Evolutionary conservation across 225 moss, liverwort and hornwort genomes (phyloP).

Genomic region (Climacium dendroides): DNA sequence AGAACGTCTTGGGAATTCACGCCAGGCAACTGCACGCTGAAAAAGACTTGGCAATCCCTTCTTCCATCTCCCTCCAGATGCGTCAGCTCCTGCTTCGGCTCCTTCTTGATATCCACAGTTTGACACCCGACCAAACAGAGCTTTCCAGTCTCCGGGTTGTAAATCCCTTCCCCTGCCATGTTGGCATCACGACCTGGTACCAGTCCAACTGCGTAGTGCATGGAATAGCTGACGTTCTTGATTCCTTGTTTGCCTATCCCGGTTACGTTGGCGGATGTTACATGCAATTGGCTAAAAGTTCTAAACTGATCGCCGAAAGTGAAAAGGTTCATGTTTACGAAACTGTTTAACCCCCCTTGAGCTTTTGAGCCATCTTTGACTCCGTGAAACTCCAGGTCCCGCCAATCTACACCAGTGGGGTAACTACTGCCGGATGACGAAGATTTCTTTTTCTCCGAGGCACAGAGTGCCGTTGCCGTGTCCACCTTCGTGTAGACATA

Average conservation of each 20-base stretch:
- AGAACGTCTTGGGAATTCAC: slow-evolving; percentile 1
- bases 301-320: slow-evolving; percentile 25
- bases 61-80: slow-evolving; percentile 8
- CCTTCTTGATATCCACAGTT: neutral
- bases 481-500: slow-evolving; percentile 45
- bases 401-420: slow-evolving; percentile 36
- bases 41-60: slow-evolving; percentile 24
- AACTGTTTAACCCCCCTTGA: neutral
- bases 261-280: slow-evolving; percentile 12
- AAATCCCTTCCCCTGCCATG: slow-evolving; percentile 33
- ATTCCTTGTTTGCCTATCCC: slow-evolving; percentile 8
- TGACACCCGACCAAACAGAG: slow-evolving; percentile 39
- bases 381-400: slow-evolving; percentile 40
- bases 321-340: slow-evolving; percentile 39
- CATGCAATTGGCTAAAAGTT: slow-evolving; percentile 24
- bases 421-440: neutral
- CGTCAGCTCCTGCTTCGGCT: neutral
- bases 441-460: neutral
- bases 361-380: neutral
- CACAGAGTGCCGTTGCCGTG: slow-evolving; percentile 7
- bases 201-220: slow-evolving; percentile 6
- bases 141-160: slow-evolving; percentile 20
- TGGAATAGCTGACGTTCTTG: slow-evolving; percentile 40
- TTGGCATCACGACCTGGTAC: neutral
- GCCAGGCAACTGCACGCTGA: slow-evolving; percentile 35